These are phyloP conservation scores for Hypoxylon sp. DNA, from an alignment of 2,329 filamentous ascomycete genomes.

Conservation along the genomic window DNA sequence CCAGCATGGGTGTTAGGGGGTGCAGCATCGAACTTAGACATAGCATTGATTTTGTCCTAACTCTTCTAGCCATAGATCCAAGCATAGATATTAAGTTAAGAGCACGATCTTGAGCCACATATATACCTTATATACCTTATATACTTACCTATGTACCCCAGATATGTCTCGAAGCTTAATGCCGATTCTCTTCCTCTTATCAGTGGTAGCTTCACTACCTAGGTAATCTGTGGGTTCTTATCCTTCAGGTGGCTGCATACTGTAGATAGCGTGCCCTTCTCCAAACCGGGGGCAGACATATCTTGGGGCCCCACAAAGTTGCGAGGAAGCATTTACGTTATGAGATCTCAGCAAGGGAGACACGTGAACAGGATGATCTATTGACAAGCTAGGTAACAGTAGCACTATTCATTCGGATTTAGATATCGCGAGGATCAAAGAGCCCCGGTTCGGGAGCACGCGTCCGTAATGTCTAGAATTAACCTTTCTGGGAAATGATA, in stretches of 20 bases:
- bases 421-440: constrained; percentile 1
- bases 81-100: neutral
- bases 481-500: constrained; percentile 35
- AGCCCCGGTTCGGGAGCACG: constrained; percentile 11
- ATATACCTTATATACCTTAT: constrained; percentile 23
- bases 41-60: constrained; percentile 20
- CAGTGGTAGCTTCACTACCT: constrained; percentile 21
- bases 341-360: constrained; percentile 13
- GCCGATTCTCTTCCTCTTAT: constrained; percentile 28
- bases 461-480: constrained; percentile 10
- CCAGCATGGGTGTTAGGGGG: constrained; percentile 49
- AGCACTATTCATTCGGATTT: constrained; percentile 4
- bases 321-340: constrained; percentile 31
- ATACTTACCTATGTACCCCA: neutral
- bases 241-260: constrained; percentile 4
- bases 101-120: constrained; percentile 9
- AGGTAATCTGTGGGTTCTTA: constrained; percentile 33
- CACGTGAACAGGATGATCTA: constrained; percentile 13
- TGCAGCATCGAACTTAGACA: constrained; percentile 49
- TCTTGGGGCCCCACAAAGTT: constrained; percentile 33
- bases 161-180: constrained; percentile 28
- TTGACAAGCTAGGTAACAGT: neutral
- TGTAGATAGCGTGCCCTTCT: constrained; percentile 28
- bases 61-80: neutral
- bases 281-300: constrained; percentile 40